These are phyloP conservation scores for Talaromyces adpressus DNA, from an alignment of 495 filamentous ascomycete species.

Conservation along the genomic window DNA sequence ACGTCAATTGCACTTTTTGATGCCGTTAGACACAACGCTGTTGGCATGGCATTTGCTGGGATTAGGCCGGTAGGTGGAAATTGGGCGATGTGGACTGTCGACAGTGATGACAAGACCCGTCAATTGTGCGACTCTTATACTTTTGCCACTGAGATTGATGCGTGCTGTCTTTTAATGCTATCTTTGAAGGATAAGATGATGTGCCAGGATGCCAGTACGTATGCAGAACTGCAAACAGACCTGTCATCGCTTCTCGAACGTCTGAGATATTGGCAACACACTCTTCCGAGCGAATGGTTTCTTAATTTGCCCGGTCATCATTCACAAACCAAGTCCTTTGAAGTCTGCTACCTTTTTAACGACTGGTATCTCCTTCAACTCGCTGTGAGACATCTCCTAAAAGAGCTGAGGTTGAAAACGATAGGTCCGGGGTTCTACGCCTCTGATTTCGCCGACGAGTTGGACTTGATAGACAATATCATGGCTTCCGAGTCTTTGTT, in stretches of 20 bases:
- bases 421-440: neutral
- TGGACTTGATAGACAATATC: conserved; percentile 4
- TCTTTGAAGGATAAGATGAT: neutral
- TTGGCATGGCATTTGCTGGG: neutral
- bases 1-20: conserved; percentile 1
- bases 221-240: neutral
- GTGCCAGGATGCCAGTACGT: neutral
- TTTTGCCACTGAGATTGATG: neutral
- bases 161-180: neutral
- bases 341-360: neutral
- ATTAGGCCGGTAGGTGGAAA: neutral
- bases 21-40: conserved; percentile 2
- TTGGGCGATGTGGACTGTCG: conserved; percentile 2
- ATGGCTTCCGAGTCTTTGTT: neutral
- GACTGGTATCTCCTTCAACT: conserved; percentile 3
- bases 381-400: neutral
- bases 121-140: conserved; percentile 5
- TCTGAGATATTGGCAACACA: neutral
- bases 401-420: neutral
- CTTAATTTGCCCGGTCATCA: neutral
- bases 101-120: neutral
- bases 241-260: neutral
- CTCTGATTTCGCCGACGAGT: neutral
- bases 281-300: neutral
- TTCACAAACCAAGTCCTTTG: neutral